Base-by-base conservation (phyloP, 2,329 filamentous ascomycete genomes). In the Diplodia scrobiculata region DNA sequence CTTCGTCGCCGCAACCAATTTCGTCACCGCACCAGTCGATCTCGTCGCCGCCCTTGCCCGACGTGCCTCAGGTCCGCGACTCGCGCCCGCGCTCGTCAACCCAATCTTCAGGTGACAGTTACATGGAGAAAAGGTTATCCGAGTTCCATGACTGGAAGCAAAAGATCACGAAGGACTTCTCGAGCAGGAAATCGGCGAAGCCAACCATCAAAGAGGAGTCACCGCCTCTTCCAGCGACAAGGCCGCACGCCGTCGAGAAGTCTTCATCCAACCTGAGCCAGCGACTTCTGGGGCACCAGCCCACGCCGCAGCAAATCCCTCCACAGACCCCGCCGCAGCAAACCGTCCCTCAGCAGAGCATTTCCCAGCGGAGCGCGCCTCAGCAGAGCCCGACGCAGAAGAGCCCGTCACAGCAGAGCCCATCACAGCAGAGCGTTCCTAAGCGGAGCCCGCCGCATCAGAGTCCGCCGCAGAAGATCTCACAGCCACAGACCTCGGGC, bases 141-240 rank as follows among this genome's bases (percentile, higher is more conserved):
- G 41, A 62, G 29, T 62, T 62, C 58, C 29, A 50, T 3, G 27
- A 50, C 17, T 62, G 58, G 58, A 62, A 62, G 58, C 48, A 48
- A 17, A 60, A 17, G 9, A 41, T 60, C 17, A n/a, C 36, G 3
- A 29, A 47, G 2, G 17, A 32, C 10, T 13, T 47, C 25, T 21
- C 55, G 25, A 4, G n/a, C 7, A 38, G 29, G 19, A 10, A 32
- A 4, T 5, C 13, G 1, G 10, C 36, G 25, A n/a, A 41, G 21
- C 6, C 11, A 10, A 50, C 2, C 25, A n/a, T 25, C 9, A 55
- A 36, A 19, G 36, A 38, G 29, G 32, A 55, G n/a, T 10, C 34
- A 17, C n/a, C 36, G 29, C 19, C 36, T 45, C 17, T 45, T 45
- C 17, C 41, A 10, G 2, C 41, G 7, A n/a, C 41, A 17, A n/a